Evolutionary conservation across 2,329 filamentous ascomycete species (phyloP), one percentile per base, ranked within the genome.

Genomic region (Phyllosticta citribraziliensis): DNA sequence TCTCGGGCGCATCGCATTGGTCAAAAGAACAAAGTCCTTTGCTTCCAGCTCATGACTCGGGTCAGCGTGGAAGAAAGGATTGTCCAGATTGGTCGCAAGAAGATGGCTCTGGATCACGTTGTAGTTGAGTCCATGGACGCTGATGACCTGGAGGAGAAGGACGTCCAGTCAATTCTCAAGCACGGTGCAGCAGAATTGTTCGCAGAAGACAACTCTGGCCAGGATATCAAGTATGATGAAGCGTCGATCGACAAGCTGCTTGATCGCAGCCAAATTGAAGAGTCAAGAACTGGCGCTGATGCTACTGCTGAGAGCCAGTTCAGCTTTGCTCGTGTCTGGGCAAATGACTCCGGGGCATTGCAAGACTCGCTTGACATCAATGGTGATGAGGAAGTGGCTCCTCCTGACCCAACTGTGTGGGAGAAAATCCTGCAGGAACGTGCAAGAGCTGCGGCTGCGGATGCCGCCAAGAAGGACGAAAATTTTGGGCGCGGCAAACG

Each of bases 1-100:
- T 96, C 93, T 30, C 86, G 95, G 65, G 94, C 93, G 19, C 94
- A 99, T 74, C 88, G 94, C 25, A 97, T 99, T 65, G 95, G 95
- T 0, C 95, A 99, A 74, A 91, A 91, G 73, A 91, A 94, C 66
- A 97, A 95, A 68, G 94, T 99, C 0, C 81, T 99, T 1, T 96
- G 95, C 66, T 96, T 97, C 69, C 93, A 97, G 71, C 78, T 99
- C 0, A 91, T 96, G 79, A 97, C 91, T 1, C 88, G 92, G 63
- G 84, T 87, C 51, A 93, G 88, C 27, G 91, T 88, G 0, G 94
- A 99, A 72, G 94, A 99, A 75, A 92, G 93, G 70, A 97, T 99
- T 60, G 88, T 97, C 79, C 90, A 97, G 72, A 91, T 96, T 67
- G 94, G 94, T 5, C 88, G 91, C 67, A 95, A 90, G 75, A 99